Evolutionary conservation across 345 rosid species (phyloP).

Genomic region (Dipteronia dyeriana): DNA sequence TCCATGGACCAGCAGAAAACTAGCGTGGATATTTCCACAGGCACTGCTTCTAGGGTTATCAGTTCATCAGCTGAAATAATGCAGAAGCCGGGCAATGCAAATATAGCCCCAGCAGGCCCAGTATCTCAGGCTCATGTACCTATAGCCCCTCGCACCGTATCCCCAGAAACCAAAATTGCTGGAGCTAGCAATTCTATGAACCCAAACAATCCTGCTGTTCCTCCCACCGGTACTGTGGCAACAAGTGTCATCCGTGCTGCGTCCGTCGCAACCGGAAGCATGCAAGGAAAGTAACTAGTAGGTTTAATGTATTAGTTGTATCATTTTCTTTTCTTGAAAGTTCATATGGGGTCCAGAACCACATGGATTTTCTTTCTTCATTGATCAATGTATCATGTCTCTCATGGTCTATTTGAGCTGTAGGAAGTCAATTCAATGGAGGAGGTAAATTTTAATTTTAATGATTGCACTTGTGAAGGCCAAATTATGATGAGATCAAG

Average conservation of each 20-base stretch:
- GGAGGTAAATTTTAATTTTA: not conserved
- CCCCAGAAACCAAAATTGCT: conserved; percentile 18
- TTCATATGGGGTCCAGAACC: not conserved
- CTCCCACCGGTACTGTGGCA: conserved; percentile 7
- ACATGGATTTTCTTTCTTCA: not conserved
- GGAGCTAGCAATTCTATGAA: conserved; percentile 15
- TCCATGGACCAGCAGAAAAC: conserved; percentile 38
- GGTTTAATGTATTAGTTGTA: conserved; percentile 5
- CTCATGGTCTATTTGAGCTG: not conserved
- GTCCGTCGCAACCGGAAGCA: conserved; percentile 17
- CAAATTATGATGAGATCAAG: not conserved
- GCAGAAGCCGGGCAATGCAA: conserved; percentile 40
- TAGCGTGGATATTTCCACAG: conserved; percentile 26
- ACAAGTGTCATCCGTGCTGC: conserved; percentile 7
- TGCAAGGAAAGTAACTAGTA: conserved; percentile 4
- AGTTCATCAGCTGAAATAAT: conserved; percentile 28
- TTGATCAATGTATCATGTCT: not conserved
- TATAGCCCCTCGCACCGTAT: conserved; percentile 2
- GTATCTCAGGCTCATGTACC: conserved; percentile 21
- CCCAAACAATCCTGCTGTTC: conserved; percentile 18
- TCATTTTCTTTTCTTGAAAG: not conserved
- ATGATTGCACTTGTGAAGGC: not conserved
- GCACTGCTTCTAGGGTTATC: conserved; percentile 16
- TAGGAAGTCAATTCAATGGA: not conserved
- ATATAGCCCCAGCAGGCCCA: not conserved